A percentile compares a stretch with the other conserved stretches of the same genome.
Evolutionary conservation across 768 basidiomycete genomes (phyloP).

Genomic region (Suillus variegatus): DNA sequence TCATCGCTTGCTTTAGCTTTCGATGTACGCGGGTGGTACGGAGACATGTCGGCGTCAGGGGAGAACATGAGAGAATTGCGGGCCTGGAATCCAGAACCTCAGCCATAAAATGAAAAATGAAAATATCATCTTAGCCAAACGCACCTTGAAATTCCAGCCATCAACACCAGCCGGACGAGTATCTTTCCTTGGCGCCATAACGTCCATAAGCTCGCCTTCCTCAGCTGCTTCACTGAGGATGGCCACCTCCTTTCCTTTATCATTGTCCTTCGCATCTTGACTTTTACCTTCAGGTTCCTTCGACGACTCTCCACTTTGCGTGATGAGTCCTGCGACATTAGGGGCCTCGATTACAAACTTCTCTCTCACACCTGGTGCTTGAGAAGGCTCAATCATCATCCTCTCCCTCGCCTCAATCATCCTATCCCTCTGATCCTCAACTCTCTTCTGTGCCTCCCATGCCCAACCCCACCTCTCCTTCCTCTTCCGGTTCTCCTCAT

Average conservation of each 20-base stretch:
- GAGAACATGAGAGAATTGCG: constrained; percentile 95
- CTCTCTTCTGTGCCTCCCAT: constrained; percentile 86
- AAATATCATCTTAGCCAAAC: constrained; percentile 13
- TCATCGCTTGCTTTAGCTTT: constrained; percentile 37
- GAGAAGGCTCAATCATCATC: constrained; percentile 70
- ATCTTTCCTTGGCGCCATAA: constrained; percentile 81
- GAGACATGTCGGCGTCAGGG: constrained; percentile 86
- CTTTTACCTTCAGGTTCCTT: constrained; percentile 25
- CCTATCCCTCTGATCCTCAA: constrained; percentile 63
- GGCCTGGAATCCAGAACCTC: constrained; percentile 48
- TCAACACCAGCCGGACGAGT: constrained; percentile 71
- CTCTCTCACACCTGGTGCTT: constrained; percentile 66
- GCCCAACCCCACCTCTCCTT: constrained; percentile 90
- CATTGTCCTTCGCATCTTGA: constrained; percentile 22
- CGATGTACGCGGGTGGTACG: constrained; percentile 55
- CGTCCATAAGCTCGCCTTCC: constrained; percentile 49
- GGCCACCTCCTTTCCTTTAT: constrained; percentile 24
- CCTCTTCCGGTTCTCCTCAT: constrained; percentile 83
- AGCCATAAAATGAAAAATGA: constrained; percentile 8
- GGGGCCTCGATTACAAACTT: constrained; percentile 65
- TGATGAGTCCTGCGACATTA: constrained; percentile 54
- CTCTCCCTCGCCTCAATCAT: constrained; percentile 70
- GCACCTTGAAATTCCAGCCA: constrained; percentile 81
- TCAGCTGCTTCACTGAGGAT: constrained; percentile 26
- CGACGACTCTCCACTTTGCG: constrained; percentile 25